Percentiles rank a stretch among this genome's conserved stretches.
phyloP scores from a whole-genome alignment of 768 basidiomycete species.

The Infundibulicybe gibba region DNA sequence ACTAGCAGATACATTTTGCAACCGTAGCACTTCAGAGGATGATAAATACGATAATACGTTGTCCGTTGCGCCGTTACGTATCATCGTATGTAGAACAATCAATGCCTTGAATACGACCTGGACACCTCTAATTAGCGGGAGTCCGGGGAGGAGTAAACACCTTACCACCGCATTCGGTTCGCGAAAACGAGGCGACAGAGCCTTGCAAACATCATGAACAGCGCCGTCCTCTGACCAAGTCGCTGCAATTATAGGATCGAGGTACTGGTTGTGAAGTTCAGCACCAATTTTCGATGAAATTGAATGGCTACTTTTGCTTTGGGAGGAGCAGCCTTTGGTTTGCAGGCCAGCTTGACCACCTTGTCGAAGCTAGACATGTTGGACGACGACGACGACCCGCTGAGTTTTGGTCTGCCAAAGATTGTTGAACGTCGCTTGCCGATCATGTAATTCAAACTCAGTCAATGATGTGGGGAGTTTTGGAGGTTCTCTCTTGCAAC shows the following conservation, averaged over 20 bases:
- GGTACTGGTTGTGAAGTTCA: conserved; percentile 55
- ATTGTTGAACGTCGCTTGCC: background rate
- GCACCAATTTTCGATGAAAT: conserved; percentile 6
- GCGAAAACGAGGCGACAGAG: conserved; percentile 76
- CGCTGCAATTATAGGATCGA: conserved; percentile 93
- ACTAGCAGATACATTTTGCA: conserved; percentile 77
- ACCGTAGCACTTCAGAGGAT: conserved; percentile 72
- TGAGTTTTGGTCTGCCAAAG: conserved; percentile 12
- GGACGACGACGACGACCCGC: conserved; percentile 3
- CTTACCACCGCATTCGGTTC: conserved; percentile 91
- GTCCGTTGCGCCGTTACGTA: conserved; percentile 94
- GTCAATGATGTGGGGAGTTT: conserved; percentile 14
- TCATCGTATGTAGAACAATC: conserved; percentile 94
- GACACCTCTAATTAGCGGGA: conserved; percentile 1
- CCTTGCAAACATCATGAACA: conserved; percentile 89
- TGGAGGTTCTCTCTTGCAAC: too few species aligned
- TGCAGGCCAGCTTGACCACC: conserved; percentile 94
- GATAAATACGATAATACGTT: conserved; percentile 85
- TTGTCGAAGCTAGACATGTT: conserved; percentile 83
- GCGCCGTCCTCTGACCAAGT: conserved; percentile 97
- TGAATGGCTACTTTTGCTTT: conserved; percentile 76
- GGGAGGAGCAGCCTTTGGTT: conserved; percentile 93
- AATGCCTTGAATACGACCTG: conserved; percentile 98
- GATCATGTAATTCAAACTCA: conserved; percentile 23
- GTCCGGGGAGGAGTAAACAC: conserved; percentile 6